Evolutionary conservation across 2,329 filamentous ascomycete genomes (phyloP), one percentile per base, ranked within the genome.

Genomic region (Arachnomyces sp.): DNA sequence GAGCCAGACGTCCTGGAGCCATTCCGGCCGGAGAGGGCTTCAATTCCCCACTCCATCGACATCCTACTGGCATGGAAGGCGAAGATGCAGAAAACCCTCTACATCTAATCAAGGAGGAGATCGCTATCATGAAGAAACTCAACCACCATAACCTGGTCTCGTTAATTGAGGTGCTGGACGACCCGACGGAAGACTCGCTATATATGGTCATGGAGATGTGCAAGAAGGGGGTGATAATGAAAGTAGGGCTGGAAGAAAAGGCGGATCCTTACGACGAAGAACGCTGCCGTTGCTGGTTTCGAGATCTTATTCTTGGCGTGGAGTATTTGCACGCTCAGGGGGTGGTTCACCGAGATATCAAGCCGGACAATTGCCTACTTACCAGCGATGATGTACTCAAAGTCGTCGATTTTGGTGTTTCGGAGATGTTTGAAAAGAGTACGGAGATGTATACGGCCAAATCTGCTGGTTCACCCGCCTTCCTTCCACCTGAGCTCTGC

Each of bases 131-230:
- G 89, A 98, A 96, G 71, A 96, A 96, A 66, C 74, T 96, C 34
- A 81, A 95, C 56, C 92, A 98, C 57, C 82, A 81, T 18, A 98
- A 96, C 56, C 70, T 98, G n/a, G 90, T 96, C 11, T 81, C 84
- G 34, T 68, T 98, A 37, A 86, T 94, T 49, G 92, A 98, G 64
- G 92, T 98, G 2, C 70, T 98, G 38, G 92, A 96, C 59, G 92
- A 96, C 57, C 90, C 92, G 0, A 82, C 90, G 35, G 88, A 95
- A 57, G 92, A 98, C 61, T 94, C 89, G 2, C 67, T 98, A 9
- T 98, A 95, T 66, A 96, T 98, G 86, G 92, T 98, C 15, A 75
- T 98, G 61, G 92, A 98, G 61, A 94, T 95, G 86, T 98, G 92
- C 69, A 92, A 94, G 57, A 95, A 95, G 61, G 92, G 92, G 1